Percentiles rank a stretch among this genome's conserved stretches.
Evolutionary conservation across 1,139 yeast genomes (phyloP).

Genomic region (Hemisphaericaspora subhashii): DNA sequence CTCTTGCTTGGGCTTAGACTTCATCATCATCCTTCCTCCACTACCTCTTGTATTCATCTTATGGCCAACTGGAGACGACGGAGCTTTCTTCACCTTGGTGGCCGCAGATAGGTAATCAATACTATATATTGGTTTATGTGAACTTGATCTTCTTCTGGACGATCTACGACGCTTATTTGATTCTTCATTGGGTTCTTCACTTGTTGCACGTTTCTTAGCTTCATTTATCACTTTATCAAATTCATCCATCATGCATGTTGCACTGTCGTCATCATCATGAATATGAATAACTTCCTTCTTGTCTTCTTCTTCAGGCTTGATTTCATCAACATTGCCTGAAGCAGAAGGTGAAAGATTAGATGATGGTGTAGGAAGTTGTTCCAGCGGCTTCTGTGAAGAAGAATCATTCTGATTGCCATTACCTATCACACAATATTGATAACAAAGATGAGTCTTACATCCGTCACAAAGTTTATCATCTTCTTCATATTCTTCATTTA

Average conservation of each 20-base stretch:
- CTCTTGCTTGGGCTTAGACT: background rate
- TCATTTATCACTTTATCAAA: slow-evolving; percentile 18
- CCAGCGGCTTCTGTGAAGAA: slow-evolving; percentile 4
- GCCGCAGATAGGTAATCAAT: slow-evolving; percentile 1
- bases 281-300: slow-evolving; percentile 16
- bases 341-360: background rate
- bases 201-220: slow-evolving; percentile 15
- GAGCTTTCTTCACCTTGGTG: background rate
- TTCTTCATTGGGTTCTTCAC: slow-evolving; percentile 2
- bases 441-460: slow-evolving; percentile 41
- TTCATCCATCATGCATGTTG: slow-evolving; percentile 19
- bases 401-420: no score
- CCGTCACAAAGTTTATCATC: slow-evolving; percentile 41
- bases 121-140: background rate
- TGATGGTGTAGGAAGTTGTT: slow-evolving; percentile 1
- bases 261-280: background rate
- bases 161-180: slow-evolving; percentile 8
- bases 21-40: slow-evolving; percentile 5
- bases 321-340: slow-evolving; percentile 1
- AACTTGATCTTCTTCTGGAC: slow-evolving; percentile 6
- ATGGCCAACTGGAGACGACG: no score
- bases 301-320: slow-evolving; percentile 1
- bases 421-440: slow-evolving; percentile 39
- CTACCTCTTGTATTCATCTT: no score
- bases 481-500: slow-evolving; percentile 25